phyloP scores from a whole-genome alignment of 257 asterid genomes.

The Primulina huaijiensis region DNA sequence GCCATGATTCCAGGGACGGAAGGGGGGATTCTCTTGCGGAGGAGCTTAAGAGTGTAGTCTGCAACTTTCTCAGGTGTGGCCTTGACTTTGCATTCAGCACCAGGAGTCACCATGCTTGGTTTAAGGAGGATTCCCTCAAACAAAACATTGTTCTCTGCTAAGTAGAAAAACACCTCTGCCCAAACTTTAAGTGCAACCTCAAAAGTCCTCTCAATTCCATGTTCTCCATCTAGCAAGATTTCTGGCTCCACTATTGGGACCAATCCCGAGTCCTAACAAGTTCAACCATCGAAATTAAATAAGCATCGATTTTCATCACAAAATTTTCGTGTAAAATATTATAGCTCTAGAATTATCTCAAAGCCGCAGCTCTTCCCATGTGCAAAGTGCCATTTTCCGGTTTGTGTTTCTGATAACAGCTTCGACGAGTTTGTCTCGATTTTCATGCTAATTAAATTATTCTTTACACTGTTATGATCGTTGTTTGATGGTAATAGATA shows the following conservation, averaged over 20 bases:
- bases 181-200: slow-evolving; percentile 40
- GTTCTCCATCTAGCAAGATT: slow-evolving; percentile 54
- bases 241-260: slow-evolving; percentile 70
- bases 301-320: neutral
- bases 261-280: slow-evolving; percentile 43
- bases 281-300: slow-evolving; percentile 1
- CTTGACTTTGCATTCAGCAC: slow-evolving; percentile 40
- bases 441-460: neutral
- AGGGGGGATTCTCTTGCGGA: slow-evolving; percentile 28
- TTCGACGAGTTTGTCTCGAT: neutral
- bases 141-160: slow-evolving; percentile 51
- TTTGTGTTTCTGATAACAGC: neutral
- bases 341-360: neutral
- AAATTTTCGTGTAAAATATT: neutral
- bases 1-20: slow-evolving; percentile 61
- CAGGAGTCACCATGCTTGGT: slow-evolving; percentile 70
- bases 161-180: slow-evolving; percentile 25
- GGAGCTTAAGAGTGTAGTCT: slow-evolving; percentile 41
- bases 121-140: slow-evolving; percentile 59
- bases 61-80: slow-evolving; percentile 34
- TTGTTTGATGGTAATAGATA: too few relatives aligned
- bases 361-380: neutral
- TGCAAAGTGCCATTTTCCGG: neutral
- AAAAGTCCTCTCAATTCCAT: slow-evolving; percentile 59
- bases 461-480: neutral